phyloP scores from a whole-genome alignment of 305 asterid species.

The Caryopteris hybrid region DNA sequence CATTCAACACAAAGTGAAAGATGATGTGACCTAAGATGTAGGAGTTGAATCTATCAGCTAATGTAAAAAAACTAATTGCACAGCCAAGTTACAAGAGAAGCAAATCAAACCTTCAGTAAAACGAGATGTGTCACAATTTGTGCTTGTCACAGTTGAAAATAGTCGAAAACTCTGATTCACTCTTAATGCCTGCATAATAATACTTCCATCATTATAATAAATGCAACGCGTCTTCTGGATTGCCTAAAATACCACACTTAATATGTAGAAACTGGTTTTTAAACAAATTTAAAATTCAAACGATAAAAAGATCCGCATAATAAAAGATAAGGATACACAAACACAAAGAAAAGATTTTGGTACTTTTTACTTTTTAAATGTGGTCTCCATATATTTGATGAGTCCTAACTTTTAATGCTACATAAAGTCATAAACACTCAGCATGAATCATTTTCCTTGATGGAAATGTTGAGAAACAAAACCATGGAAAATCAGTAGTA shows the following conservation, averaged over 20 bases:
- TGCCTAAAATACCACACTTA: neutral
- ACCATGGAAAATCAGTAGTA: too few relatives aligned
- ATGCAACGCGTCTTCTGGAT: neutral
- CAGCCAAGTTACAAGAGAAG: constrained; percentile 10
- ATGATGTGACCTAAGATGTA: neutral
- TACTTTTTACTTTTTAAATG: too few relatives aligned
- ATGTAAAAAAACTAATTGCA: neutral
- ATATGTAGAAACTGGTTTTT: neutral
- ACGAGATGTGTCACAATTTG: constrained; percentile 54
- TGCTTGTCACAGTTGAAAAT: constrained; percentile 82
- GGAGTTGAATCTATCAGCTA: neutral
- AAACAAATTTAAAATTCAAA: neutral
- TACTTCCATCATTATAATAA: neutral
- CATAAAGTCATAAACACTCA: neutral
- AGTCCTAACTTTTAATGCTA: neutral
- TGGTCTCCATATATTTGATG: neutral
- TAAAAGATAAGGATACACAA: neutral
- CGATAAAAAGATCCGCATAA: neutral
- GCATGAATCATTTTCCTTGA: neutral
- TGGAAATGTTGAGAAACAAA: too few relatives aligned
- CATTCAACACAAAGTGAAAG: neutral
- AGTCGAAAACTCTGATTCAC: constrained; percentile 75
- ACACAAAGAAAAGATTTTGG: neutral
- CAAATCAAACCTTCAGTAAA: constrained; percentile 56
- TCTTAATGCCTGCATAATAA: constrained; percentile 64